A percentile compares a stretch with the other conserved stretches of the same genome.
phyloP scores from a whole-genome alignment of 2,329 filamentous ascomycete species.

The Talaromyces sp. region DNA sequence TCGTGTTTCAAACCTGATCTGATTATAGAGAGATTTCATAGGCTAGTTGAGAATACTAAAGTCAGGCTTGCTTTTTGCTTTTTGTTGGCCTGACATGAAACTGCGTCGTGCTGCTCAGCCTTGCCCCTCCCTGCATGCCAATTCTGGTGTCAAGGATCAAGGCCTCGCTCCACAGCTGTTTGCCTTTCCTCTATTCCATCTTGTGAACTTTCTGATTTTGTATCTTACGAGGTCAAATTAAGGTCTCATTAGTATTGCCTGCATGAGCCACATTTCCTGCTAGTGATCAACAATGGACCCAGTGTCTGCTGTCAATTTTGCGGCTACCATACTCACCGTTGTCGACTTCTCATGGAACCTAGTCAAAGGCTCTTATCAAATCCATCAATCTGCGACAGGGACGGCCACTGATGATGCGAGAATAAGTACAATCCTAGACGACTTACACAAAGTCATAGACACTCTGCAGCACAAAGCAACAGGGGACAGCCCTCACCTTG shows the following conservation, averaged over 20 bases:
- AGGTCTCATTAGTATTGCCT: background rate
- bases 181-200: background rate
- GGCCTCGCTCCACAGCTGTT: background rate
- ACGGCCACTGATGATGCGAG: slow-evolving; percentile 3
- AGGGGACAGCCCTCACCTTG: slow-evolving; percentile 17
- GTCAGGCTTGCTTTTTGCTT: background rate
- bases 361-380: slow-evolving; percentile 20
- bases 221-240: background rate
- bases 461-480: slow-evolving; percentile 3
- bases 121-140: background rate
- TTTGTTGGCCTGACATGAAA: background rate
- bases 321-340: slow-evolving; percentile 22
- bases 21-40: background rate
- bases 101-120: background rate
- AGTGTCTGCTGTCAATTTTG: slow-evolving; percentile 27
- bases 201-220: background rate
- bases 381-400: slow-evolving; percentile 14
- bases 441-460: background rate
- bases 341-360: slow-evolving; percentile 26
- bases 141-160: background rate
- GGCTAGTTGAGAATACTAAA: background rate
- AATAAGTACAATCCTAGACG: background rate
- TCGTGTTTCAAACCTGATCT: background rate
- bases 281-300: slow-evolving; percentile 24
- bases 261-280: background rate